These are phyloP conservation scores for Ephemerocybe angulata DNA, from an alignment of 768 basidiomycete genomes.

Conservation along the genomic window DNA sequence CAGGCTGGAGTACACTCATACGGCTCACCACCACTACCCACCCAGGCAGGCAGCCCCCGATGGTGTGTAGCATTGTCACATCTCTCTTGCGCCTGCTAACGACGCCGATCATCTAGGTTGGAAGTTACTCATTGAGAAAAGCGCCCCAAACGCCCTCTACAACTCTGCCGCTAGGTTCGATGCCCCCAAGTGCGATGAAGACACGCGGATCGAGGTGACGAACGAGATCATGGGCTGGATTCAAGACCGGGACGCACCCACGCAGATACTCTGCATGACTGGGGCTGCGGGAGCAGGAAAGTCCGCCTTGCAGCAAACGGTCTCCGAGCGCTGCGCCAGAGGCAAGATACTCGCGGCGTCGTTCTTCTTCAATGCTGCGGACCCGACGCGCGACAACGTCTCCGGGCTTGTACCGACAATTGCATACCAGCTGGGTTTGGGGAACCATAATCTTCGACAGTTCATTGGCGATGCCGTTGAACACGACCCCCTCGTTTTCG, in stretches of 20 bases:
- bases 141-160: slow-evolving; percentile 1
- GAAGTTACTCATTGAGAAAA: not conserved
- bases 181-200: not conserved
- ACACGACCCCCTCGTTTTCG: not conserved
- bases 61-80: too few relatives aligned
- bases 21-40: too few relatives aligned
- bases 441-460: not conserved
- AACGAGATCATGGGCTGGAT: not conserved
- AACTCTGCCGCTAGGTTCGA: not conserved
- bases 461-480: not conserved
- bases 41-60: too few relatives aligned
- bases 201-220: not conserved
- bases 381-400: not conserved
- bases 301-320: slow-evolving; percentile 1
- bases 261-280: not conserved
- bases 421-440: slow-evolving; percentile 7
- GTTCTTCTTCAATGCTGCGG: slow-evolving; percentile 5
- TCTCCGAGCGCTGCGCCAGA: not conserved
- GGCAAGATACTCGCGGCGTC: not conserved
- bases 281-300: slow-evolving; percentile 5
- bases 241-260: not conserved
- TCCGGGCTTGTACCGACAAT: slow-evolving; percentile 7
- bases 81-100: too few relatives aligned
- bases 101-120: slow-evolving; percentile 1
- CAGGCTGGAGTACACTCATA: too few relatives aligned